Evolutionary conservation across 179 eudicot genomes (phyloP).

Genomic region (Amaranthus tricolor): DNA sequence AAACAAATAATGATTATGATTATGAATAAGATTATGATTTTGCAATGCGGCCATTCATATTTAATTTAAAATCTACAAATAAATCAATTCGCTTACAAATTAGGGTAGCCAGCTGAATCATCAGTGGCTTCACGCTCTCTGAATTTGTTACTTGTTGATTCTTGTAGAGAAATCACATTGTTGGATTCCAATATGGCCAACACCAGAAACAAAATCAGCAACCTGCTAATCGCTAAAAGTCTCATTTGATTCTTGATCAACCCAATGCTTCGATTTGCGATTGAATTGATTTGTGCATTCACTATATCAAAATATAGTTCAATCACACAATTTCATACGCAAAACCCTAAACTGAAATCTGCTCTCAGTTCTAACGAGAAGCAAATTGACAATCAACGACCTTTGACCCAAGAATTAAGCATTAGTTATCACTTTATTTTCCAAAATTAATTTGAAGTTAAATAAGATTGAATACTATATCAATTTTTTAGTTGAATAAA

Average conservation of each 20-base stretch:
- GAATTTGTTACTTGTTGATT: slow-evolving; percentile 46
- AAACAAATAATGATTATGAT: neutral
- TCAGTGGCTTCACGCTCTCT: slow-evolving; percentile 75
- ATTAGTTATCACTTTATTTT: too few species aligned
- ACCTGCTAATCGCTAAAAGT: slow-evolving; percentile 25
- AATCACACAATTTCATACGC: too few species aligned
- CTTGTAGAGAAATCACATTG: slow-evolving; percentile 32
- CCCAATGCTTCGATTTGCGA: too few species aligned
- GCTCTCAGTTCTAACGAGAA: too few species aligned
- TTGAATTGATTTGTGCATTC: too few species aligned
- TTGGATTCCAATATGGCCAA: slow-evolving; percentile 24
- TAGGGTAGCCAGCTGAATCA: slow-evolving; percentile 62
- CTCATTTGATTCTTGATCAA: slow-evolving; percentile 36
- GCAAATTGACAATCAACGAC: too few species aligned
- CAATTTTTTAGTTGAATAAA: too few species aligned
- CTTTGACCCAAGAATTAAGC: too few species aligned
- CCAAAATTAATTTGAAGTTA: too few species aligned
- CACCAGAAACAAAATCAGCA: slow-evolving; percentile 29
- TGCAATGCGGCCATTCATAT: neutral
- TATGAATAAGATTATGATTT: neutral
- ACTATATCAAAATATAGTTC: too few species aligned
- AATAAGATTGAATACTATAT: too few species aligned
- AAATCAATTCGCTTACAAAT: slow-evolving; percentile 47
- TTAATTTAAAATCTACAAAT: neutral
- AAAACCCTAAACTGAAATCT: too few species aligned